These are phyloP conservation scores for Chloranthus sessilifolius DNA, from an alignment of 164 flowering plant genomes.

Conservation along the genomic window DNA sequence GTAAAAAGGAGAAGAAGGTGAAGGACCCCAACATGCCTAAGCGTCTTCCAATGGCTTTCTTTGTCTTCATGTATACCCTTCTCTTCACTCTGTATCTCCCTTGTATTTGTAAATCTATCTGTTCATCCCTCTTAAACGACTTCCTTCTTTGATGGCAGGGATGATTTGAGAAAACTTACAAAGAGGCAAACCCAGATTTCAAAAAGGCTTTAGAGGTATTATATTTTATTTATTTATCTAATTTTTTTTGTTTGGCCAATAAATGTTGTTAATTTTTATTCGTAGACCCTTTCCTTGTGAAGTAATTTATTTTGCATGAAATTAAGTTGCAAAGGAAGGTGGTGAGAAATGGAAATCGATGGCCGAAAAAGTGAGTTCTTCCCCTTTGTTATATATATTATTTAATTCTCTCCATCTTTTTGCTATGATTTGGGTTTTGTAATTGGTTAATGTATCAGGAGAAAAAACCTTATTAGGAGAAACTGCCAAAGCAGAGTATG, in stretches of 20 bases:
- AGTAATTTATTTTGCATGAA: no score
- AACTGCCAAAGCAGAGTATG: slow-evolving; percentile 59
- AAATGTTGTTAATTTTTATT: no score
- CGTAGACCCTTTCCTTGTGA: no score
- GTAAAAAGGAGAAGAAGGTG: slow-evolving; percentile 30
- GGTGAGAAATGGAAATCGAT: slow-evolving; percentile 73
- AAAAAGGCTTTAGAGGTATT: slow-evolving; percentile 49
- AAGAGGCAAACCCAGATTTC: slow-evolving; percentile 55
- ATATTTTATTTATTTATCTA: no score
- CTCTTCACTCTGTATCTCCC: neutral
- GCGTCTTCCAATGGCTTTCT: slow-evolving; percentile 79
- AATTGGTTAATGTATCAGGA: no score
- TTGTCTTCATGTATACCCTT: slow-evolving; percentile 57
- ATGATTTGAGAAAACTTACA: slow-evolving; percentile 54
- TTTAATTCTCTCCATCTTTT: no score
- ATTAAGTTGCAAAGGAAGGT: slow-evolving; percentile 77
- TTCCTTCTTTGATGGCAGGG: slow-evolving; percentile 57
- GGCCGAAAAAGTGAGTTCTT: slow-evolving; percentile 52
- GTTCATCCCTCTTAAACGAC: no score
- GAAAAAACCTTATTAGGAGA: slow-evolving; percentile 56
- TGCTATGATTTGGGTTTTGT: no score
- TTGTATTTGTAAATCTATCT: neutral
- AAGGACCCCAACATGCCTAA: slow-evolving; percentile 62
- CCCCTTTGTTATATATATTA: no score
- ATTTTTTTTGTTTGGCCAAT: no score